Evolutionary conservation across 176 grass and related monocot genomes (phyloP).

Genomic region (Neostapfia colusana): DNA sequence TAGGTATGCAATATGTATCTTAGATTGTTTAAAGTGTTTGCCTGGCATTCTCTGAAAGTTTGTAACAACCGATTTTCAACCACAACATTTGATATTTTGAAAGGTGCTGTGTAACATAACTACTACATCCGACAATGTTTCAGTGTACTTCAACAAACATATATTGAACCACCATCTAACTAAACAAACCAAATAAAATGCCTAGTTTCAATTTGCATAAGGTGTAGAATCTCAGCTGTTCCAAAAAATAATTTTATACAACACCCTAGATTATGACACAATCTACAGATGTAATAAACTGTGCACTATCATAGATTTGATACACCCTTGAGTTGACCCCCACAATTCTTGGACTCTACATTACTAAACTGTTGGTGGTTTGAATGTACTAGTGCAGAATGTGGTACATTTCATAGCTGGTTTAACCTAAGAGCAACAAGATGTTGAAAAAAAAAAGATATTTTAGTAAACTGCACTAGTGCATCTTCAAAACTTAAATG

Average conservation of each 20-base stretch:
- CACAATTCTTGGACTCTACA: not conserved
- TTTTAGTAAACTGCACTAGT: not conserved
- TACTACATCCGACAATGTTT: not conserved
- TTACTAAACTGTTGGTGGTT: not conserved
- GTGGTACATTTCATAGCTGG: slow-evolving; percentile 11
- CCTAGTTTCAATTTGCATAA: not conserved
- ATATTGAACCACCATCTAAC: not conserved
- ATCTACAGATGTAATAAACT: slow-evolving; percentile 2
- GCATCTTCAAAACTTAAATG: not conserved
- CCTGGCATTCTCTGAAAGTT: not conserved
- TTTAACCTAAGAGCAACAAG: slow-evolving; percentile 11
- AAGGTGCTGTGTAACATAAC: slow-evolving; percentile 15
- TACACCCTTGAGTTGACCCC: not conserved
- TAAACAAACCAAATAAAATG: not conserved
- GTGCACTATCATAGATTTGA: not conserved
- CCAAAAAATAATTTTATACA: slow-evolving; percentile 1
- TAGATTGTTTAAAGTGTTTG: slow-evolving; percentile 15
- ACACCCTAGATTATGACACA: not conserved
- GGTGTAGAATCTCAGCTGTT: not conserved
- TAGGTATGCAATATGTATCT: slow-evolving; percentile 48
- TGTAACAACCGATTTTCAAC: not conserved
- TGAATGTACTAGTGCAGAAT: no score
- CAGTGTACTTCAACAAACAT: no score
- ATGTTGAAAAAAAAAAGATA: not conserved
- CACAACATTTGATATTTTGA: not conserved